Conservation (phyloP, 306 rosid genomes). For the Phaseolus lunatus region DNA sequence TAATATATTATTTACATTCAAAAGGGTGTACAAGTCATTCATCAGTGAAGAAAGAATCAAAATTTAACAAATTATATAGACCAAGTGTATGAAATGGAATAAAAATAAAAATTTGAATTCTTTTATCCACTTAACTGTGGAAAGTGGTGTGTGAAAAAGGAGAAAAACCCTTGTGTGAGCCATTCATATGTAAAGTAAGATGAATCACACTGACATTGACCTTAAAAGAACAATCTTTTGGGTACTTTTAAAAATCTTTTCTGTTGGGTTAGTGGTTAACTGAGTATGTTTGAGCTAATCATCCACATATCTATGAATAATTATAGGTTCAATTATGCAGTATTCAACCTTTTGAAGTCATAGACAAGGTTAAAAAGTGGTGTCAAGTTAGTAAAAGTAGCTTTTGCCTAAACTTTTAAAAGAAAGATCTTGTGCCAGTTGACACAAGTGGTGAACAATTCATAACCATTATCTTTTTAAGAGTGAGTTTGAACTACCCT, state of each 20-base stretch:
- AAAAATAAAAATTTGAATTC: not conserved
- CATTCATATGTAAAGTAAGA: conserved; percentile 34
- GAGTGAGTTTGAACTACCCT: too few species aligned
- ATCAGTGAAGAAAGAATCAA: too few species aligned
- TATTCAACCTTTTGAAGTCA: conserved; percentile 1
- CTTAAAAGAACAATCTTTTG: conserved; percentile 31
- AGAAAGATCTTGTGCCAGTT: not conserved
- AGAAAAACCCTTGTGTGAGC: not conserved
- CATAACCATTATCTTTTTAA: too few species aligned
- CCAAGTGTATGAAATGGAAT: not conserved
- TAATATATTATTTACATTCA: too few species aligned
- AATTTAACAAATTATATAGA: not conserved
- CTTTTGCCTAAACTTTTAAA: conserved; percentile 23
- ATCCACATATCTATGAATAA: conserved; percentile 25
- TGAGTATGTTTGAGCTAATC: not conserved
- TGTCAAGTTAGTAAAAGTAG: conserved; percentile 20
- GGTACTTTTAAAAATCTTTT: not conserved
- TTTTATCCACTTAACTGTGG: not conserved
- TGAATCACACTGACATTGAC: conserved; percentile 26
- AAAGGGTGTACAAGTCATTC: too few species aligned
- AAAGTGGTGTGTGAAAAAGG: not conserved
- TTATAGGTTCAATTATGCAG: conserved; percentile 39
- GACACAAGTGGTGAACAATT: too few species aligned
- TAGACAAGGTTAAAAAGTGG: conserved; percentile 45
- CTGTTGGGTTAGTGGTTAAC: conserved; percentile 26